Conservation (phyloP, 345 rosid species). For the Camelina sativa region DNA sequence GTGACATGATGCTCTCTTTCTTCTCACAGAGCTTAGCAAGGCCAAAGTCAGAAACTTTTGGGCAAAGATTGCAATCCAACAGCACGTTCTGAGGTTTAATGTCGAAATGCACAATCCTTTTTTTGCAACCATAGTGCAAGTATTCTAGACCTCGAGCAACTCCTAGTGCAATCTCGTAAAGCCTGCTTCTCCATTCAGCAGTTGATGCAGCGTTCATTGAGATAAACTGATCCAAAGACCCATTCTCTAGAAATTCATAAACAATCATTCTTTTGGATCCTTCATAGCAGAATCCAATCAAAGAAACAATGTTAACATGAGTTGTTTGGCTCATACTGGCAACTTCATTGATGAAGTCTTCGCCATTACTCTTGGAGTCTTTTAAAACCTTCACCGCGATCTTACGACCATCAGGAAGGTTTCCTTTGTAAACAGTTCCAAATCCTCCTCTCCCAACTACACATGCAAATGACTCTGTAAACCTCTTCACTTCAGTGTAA, state of each 20-base stretch:
- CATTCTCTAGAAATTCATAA: slow-evolving; percentile 47
- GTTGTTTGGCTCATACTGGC: slow-evolving; percentile 51
- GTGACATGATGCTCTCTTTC: background rate
- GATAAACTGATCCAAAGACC: slow-evolving; percentile 44
- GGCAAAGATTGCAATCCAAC: background rate
- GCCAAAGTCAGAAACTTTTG: slow-evolving; percentile 5
- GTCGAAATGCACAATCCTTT: background rate
- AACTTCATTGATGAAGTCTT: slow-evolving; percentile 54
- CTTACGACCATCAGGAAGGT: background rate
- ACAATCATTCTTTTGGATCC: slow-evolving; percentile 43
- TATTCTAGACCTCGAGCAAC: slow-evolving; percentile 44
- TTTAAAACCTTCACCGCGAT: background rate
- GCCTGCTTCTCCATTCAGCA: slow-evolving; percentile 24
- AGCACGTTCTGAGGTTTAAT: background rate
- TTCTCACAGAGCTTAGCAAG: background rate
- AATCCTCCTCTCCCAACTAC: background rate
- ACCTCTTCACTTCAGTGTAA: background rate
- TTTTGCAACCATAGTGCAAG: background rate
- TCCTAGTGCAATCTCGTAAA: slow-evolving; percentile 43
- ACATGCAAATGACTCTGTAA: background rate
- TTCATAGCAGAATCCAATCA: slow-evolving; percentile 49
- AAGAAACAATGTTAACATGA: slow-evolving; percentile 50
- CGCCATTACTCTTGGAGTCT: slow-evolving; percentile 25
- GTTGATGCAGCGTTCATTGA: background rate
- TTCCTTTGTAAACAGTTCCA: background rate